These are phyloP conservation scores for Debaryomyces robertsiae DNA, from an alignment of 1,139 yeast genomes.

Conservation along the genomic window DNA sequence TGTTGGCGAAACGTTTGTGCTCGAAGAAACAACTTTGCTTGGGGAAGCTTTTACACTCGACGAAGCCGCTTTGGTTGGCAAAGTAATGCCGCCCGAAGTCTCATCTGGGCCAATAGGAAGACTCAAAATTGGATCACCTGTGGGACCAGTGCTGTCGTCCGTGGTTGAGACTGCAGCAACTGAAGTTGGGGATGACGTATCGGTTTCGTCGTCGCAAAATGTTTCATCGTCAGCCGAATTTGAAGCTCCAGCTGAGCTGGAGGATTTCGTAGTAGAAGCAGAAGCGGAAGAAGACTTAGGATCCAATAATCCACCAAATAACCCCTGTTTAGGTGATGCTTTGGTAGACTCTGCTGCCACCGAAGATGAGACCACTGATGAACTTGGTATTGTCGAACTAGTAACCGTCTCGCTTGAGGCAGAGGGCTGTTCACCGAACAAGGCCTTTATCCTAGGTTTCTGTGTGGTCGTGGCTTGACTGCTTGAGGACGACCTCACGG, in stretches of 20 bases:
- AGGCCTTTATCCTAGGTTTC: not conserved
- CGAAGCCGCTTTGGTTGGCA: no score
- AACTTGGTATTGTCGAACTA: slow-evolving; percentile 11
- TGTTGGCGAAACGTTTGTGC: no score
- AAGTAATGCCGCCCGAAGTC: no score
- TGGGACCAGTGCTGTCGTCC: not conserved
- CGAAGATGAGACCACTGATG: slow-evolving; percentile 9
- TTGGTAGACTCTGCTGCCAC: slow-evolving; percentile 3
- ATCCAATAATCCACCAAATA: slow-evolving; percentile 1
- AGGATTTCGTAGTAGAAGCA: not conserved
- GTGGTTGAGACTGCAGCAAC: not conserved
- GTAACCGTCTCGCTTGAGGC: no score
- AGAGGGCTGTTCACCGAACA: not conserved
- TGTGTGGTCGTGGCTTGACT: not conserved
- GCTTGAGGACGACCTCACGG: not conserved
- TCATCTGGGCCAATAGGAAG: no score
- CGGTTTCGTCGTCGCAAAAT: slow-evolving; percentile 10
- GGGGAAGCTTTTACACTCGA: no score
- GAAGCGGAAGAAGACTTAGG: slow-evolving; percentile 1
- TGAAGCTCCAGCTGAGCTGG: not conserved
- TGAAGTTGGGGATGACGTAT: not conserved
- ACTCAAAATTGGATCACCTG: no score
- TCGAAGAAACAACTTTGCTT: no score
- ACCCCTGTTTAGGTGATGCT: not conserved
- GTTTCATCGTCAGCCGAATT: slow-evolving; percentile 8